Evolutionary conservation across 177 flowering plant species (phyloP).

Genomic region (Telopea speciosissima): DNA sequence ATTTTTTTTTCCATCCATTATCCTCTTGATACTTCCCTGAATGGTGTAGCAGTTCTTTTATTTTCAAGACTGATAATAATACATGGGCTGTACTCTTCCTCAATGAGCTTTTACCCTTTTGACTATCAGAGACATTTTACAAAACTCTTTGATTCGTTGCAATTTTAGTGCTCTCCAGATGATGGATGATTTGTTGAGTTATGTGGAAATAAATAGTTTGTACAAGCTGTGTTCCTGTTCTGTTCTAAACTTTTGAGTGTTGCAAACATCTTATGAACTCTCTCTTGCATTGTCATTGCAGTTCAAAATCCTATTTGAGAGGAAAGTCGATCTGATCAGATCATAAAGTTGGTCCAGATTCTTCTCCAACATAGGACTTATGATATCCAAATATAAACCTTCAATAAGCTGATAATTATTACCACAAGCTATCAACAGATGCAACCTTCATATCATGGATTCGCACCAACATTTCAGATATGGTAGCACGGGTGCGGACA

Average conservation of each 20-base stretch:
- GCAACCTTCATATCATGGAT: constrained; percentile 40
- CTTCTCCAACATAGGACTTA: constrained; percentile 2
- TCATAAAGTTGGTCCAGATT: not conserved
- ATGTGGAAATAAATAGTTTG: no score
- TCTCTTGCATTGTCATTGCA: not conserved
- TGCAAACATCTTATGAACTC: not conserved
- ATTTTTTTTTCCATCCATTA: no score
- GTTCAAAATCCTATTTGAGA: not conserved
- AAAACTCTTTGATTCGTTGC: not conserved
- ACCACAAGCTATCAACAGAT: constrained; percentile 9
- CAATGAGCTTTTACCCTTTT: not conserved
- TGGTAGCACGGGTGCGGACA: constrained; percentile 33
- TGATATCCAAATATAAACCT: not conserved
- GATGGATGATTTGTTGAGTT: not conserved
- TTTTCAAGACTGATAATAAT: not conserved
- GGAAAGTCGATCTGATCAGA: not conserved
- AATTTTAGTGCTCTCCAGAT: not conserved
- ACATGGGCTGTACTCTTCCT: not conserved
- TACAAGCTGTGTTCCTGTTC: no score
- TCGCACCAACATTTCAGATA: constrained; percentile 38
- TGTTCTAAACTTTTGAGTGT: no score
- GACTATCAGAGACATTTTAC: not conserved
- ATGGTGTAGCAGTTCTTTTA: not conserved
- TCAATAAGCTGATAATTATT: not conserved
- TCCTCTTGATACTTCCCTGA: not conserved